These are phyloP conservation scores for Ophiostoma perfectum DNA, from an alignment of 2,329 filamentous ascomycete species.

Conservation along the genomic window DNA sequence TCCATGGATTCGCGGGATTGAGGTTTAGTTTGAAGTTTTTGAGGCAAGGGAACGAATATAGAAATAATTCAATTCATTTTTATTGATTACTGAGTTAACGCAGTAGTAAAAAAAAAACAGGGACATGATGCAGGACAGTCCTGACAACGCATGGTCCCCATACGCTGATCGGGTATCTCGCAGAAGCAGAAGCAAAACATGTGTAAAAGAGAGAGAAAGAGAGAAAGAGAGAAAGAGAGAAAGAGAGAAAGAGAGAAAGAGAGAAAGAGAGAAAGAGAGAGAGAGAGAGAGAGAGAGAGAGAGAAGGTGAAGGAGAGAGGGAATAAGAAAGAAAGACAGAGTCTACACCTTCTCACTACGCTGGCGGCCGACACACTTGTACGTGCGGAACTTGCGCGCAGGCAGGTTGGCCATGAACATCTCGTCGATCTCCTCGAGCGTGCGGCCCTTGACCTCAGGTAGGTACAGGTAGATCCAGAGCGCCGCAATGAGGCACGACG, in stretches of 20 bases:
- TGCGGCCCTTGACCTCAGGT: conserved; percentile 50
- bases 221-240: not conserved
- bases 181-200: not conserved
- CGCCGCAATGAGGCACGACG: conserved; percentile 33
- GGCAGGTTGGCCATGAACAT: conserved; percentile 42
- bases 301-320: not conserved
- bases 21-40: too few relatives aligned
- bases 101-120: not conserved
- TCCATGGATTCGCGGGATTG: conserved; percentile 12
- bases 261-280: not conserved
- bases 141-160: conserved; percentile 22
- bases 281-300: not conserved
- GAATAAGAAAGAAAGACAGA: not conserved
- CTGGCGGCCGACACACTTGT: conserved; percentile 30
- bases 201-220: not conserved
- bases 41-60: too few relatives aligned
- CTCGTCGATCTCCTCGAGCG: conserved; percentile 50
- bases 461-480: conserved; percentile 45
- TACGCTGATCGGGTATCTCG: conserved; percentile 21
- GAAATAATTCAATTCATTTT: not conserved
- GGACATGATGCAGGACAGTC: conserved; percentile 17
- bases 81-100: not conserved
- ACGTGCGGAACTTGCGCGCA: conserved; percentile 40
- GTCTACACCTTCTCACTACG: not conserved
- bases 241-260: not conserved